Evolutionary conservation across 2,329 filamentous ascomycete genomes (phyloP), one percentile per base, ranked within the genome.

Genomic region (Eutypa lata): DNA sequence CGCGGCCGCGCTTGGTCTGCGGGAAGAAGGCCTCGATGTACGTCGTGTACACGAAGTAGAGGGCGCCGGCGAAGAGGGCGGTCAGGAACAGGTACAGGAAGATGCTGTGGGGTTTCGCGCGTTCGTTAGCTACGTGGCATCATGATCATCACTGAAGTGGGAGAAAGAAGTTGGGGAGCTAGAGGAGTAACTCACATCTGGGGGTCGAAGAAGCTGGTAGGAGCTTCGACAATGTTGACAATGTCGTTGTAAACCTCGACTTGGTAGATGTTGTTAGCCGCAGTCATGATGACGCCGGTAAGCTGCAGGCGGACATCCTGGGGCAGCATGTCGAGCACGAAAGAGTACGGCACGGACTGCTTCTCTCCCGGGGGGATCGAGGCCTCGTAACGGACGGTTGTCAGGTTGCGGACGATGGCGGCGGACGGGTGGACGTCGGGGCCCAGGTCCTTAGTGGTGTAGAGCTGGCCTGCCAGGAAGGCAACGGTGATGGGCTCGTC

Each of bases 1-100:
- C 75, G 65, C 76, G 77, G 53, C 81, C 76, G 58, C 86, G 84
- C 78, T 91, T 89, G 61, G 88, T 86, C 80, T 96, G 91, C 47
- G 94, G 93, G 81, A 97, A 96, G 69, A 99, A 89, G 14, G 91
- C 87, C 66, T 91, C 90, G 74, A 99, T 89, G 91, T 93, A 97
- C 67, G 93, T 96, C 79, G 88, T 94, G 84, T 99, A 99, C 76
- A 97, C 91, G 74, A 96, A 96, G 84, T 93, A 97, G 70, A 88
- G 83, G 50, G 87, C 91, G 57, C 89, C 91, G 60, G 76, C 84
- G 70, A 96, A 95, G 58, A 81, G 83, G 57, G 81, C 86, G 50
- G 87, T 79, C 64, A 99, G 88, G 79, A 97, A 87, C 70, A 96
- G 80, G 80, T 97, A 97, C 58, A 99, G 86, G 86, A 99, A 99